Evolutionary conservation across 2,329 filamentous ascomycete genomes (phyloP), one percentile per base, ranked within the genome.

Genomic region (Ceratocystis albifundus): DNA sequence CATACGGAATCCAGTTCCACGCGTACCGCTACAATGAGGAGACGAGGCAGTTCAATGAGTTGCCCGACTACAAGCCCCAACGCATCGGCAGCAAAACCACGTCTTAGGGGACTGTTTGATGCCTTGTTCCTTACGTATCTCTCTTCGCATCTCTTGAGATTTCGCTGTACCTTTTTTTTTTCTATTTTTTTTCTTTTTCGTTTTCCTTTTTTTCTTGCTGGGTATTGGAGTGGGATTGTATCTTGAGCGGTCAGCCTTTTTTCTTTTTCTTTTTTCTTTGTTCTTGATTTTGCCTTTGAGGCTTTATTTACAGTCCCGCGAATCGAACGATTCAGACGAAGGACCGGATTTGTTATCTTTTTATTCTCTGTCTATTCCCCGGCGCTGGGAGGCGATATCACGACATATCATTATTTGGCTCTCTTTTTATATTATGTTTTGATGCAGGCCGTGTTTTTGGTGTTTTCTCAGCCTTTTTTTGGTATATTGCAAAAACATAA

Each of bases 1-100:
- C 94, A 0, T 99, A 99, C 71, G 94, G 94, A 15, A 92, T 96
- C 67, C 93, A 96, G 69, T 96, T 97, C 78, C 93, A 96, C 74
- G 93, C 91, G 0, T 99, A 96, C 79, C 84, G 86, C 69, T 99
- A 96, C 78, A 89, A 96, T 73, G 84, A 89, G 69, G 79, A 82
- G 2, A 83, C 78, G 22, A 85, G 88, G 69, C 90, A 87, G 82
- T 99, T 99, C 72, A 86, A 94, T 68, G 86, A 94, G 73, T 77
- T 95, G 59, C 88, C 87, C n/a, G 82, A 92, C 72, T 97, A 94
- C 76, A 85, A 88, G 75, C 82, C 94, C 36, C 83, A 83, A 69
- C 66, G 66, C 55, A 59, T 67, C 46, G 45, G 46, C 36, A 48
- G 50, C 20, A 32, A 44, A n/a, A 53, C 48, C 22, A 41, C 44